Conservation (phyloP, 2,329 filamentous ascomycete species). For the Aspergillus felis region DNA sequence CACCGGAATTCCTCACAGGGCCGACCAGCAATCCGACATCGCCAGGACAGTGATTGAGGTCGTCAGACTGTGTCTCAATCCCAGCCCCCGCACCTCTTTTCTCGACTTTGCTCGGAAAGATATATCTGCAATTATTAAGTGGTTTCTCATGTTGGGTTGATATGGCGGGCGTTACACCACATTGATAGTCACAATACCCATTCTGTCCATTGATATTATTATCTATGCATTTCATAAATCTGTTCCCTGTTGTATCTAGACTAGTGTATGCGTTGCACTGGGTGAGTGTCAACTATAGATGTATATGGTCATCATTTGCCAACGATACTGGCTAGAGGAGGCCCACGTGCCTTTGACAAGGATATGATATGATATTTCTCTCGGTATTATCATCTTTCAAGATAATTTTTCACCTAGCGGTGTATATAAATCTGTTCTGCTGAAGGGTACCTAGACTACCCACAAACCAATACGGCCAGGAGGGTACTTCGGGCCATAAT, state of each 20-base stretch:
- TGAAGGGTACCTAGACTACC: too few species aligned
- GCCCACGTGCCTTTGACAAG: neutral
- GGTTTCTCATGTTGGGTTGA: neutral
- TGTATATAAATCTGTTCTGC: neutral
- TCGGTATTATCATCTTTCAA: neutral
- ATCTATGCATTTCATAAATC: neutral
- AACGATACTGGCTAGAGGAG: neutral
- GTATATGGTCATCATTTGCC: too few species aligned
- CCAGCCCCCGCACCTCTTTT: neutral
- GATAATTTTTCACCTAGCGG: neutral
- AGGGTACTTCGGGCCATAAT: too few species aligned
- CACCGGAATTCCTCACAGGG: slow-evolving; percentile 43
- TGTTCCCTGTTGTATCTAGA: neutral
- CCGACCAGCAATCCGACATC: slow-evolving; percentile 34
- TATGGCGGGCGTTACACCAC: neutral
- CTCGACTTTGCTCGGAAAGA: neutral
- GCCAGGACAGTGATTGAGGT: slow-evolving; percentile 20
- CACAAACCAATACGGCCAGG: too few species aligned
- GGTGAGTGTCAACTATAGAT: neutral
- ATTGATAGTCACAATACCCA: neutral
- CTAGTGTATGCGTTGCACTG: neutral
- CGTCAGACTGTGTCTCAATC: neutral
- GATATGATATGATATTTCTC: neutral
- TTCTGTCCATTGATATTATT: neutral
- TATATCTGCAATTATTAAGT: neutral